Base-by-base conservation (phyloP, 495 filamentous ascomycete genomes). In the Penicillium simplicissimum region DNA sequence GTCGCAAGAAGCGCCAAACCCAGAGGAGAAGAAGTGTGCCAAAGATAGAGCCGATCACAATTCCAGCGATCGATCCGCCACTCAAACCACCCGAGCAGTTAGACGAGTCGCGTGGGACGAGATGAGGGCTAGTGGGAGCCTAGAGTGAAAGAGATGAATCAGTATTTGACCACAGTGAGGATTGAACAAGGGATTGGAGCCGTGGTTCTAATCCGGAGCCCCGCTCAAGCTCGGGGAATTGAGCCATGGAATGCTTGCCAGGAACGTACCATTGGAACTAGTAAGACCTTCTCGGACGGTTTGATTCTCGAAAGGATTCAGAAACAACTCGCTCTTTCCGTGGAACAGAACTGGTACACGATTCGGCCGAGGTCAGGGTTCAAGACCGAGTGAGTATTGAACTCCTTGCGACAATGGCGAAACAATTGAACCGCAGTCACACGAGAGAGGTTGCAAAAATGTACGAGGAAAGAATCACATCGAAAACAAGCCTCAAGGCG, bases 61-160 rank as follows among this genome's bases (percentile, higher is more conserved):
- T 86, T 42, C 85, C 85, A 0, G 84, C 85, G 43, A 87, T 85
- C 1, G 74, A 83, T 23, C 85, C 84, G 17, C 82, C 77, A 19
- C 73, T 74, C 15, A 87, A 74, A 15, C 72, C 81, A n/a, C 68
- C 73, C 13, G 70, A 69, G 60, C 78, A 78, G 31, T 48, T 63
- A 28, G 52, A 56, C 17, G 70, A 60, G 55, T 69, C 67, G n/a
- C 70, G 69, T 6, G 70, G 10, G 28, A 43, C n/a, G 49, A 76
- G 65, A n/a, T 47, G 61, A 11, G 52, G 42, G 57, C 61, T 49
- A 14, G 59, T 56, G 7, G 63, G 61, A 8, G 69, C 69, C 69
- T 71, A 42, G 19, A n/a, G 31, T 28, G 11, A 17, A 28, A 11
- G 23, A 55, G 17, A 35, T 13, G 19, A 42, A 31, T 40, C 21